Conservation (phyloP, 1,284 basidiomycete genomes). For the Rhodotorula sp. region DNA sequence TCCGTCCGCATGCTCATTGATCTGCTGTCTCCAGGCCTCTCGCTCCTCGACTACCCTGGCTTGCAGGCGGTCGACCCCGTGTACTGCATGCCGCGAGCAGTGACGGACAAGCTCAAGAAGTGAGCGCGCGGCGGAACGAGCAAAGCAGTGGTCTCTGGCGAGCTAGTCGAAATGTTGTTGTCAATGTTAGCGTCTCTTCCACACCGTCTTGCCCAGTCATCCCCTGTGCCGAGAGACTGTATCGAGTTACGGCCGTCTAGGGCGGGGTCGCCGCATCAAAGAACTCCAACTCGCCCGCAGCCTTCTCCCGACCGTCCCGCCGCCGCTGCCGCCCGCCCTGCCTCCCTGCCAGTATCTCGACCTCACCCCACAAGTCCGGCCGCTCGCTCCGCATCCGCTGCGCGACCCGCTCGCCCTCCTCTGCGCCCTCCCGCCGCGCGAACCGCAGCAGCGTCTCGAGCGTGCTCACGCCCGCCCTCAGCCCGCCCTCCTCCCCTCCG, state of each 20-base stretch:
- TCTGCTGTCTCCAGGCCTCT: slow-evolving; percentile 63
- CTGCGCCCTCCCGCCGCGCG: slow-evolving; percentile 35
- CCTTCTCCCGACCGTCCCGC: neutral
- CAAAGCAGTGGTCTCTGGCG: neutral
- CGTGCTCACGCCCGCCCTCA: slow-evolving; percentile 41
- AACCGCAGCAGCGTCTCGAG: slow-evolving; percentile 52
- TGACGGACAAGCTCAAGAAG: slow-evolving; percentile 61
- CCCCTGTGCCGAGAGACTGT: no score
- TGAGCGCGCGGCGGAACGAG: neutral
- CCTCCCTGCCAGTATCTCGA: slow-evolving; percentile 2
- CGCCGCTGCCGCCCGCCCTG: neutral
- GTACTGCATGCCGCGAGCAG: slow-evolving; percentile 86
- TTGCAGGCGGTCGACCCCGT: slow-evolving; percentile 85
- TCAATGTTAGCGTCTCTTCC: neutral
- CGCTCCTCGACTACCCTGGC: slow-evolving; percentile 82
- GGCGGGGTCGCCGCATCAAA: no score
- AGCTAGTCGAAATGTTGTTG: neutral
- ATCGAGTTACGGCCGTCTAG: no score
- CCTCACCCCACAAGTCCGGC: slow-evolving; percentile 11
- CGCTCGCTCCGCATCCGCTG: slow-evolving; percentile 5
- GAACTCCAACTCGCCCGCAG: neutral
- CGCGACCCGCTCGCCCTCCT: neutral
- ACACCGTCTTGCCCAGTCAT: no score
- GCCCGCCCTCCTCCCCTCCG: slow-evolving; percentile 11
- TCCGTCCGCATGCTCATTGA: neutral